Evolutionary conservation across 805 yeast species (phyloP), one percentile per base, ranked within the genome.

Genomic region (Isabelozyma pseudorhagii): DNA sequence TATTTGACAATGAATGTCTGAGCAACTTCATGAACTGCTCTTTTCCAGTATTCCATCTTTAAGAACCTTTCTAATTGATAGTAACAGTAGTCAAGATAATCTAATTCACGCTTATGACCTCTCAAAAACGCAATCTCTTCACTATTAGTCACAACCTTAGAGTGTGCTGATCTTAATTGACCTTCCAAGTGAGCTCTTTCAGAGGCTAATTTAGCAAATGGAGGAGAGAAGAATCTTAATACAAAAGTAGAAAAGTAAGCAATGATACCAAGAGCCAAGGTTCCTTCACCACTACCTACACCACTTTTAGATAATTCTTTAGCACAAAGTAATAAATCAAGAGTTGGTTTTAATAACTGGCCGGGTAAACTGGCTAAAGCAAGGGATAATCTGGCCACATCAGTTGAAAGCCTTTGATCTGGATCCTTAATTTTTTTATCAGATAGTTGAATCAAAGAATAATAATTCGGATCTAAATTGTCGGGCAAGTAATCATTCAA

Each of bases 1-100:
- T 92, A 92, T 69, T 92, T 92, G 53, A 92, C 92, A 47, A 90
- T 83, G 59, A 91, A 92, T 45, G 87, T 89, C 56, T 93, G 94
- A 1, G 93, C 87, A 56, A 89, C 80, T 61, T 91, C 91, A 67
- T 91, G 93, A 25, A 87, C 66, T 28, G 93, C 85, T 71, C 85
- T 78, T 57, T 88, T 84, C 69, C 87, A 81, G 54, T 87, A 79
- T 61, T 87, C 92, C 69, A 83, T 80, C 59, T 87, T 82, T 55
- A 85, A 77, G 67, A 91, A 93, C 52, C 84, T 75, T 55, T 88
- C 94, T 56, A 91, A 74, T 54, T 87, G 85, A 67, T 89, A 91
- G 68, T 89, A 92, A 25, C 89, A 81, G 58, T 78, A 79, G 70
- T 92, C 97, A 45, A 92, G 69, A 53, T 81, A 77, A 58, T 85